Base-by-base conservation (phyloP, 1,139 yeast genomes). In the Hyphopichia buzzinii region DNA sequence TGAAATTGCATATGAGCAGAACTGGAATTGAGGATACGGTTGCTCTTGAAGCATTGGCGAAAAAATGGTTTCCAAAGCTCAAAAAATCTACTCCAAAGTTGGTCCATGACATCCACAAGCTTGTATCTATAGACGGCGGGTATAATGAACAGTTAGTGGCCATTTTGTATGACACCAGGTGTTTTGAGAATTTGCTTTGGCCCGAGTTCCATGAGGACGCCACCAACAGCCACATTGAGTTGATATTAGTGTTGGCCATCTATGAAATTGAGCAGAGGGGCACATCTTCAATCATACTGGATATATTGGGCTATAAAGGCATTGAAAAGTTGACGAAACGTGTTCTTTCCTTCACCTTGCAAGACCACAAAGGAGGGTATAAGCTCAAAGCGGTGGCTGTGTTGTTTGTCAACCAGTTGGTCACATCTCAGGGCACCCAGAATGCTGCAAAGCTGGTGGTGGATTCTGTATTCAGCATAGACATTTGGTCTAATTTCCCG, bases 201-300 rank as follows among this genome's bases (percentile, higher is more conserved):
- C 57, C 56, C 4, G 46, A 51, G 31, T 71, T 72, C 39, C 61
- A 61, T 33, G 56, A 51, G 12, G 73, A 72, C 36, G 55, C 62
- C 5, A 56, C 72, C 2, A 50, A 57, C 26, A 61, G 54, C 17
- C 79, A 74, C 43, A 54, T 72, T 4, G 62, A 64, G 34, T 51
- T 67, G 34, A 50, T 72, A 11, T 56, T 62, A 8, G 39, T 48
- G 14, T 33, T 50, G 12, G 39, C 37, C 3, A 37, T 43, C 10
- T 46, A 36, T 22, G 47, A 47, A 15, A 12, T 30, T 11, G 38
- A 35, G 8, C 11, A 27, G 7, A 36, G 37, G 21, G 24, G 13
- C 12, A 42, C 33, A 4, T 10, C 21, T n/a, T 4, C 13, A 3
- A 23, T 24, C 21, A 30, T 23, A 8, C 24, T 16, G 7, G 10